Evolutionary conservation across 2,329 filamentous ascomycete genomes (phyloP).

Genomic region (Fusarium paranaense): DNA sequence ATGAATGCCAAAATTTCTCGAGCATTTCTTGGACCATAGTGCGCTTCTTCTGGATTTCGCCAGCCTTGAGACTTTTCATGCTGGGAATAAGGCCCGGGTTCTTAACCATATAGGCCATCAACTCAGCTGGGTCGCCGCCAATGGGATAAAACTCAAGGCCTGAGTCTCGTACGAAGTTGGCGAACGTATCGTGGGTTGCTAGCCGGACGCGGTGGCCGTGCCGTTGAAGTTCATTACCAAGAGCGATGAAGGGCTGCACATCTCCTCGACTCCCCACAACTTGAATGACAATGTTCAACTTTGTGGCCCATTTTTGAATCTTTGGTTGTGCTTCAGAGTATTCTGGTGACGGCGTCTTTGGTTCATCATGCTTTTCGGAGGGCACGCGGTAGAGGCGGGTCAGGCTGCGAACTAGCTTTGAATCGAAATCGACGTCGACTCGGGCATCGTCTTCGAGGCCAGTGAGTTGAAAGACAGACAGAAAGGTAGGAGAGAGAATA

Average conservation of each 20-base stretch:
- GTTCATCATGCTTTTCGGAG: neutral
- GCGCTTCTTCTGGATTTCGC: constrained; percentile 45
- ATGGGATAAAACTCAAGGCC: constrained; percentile 66
- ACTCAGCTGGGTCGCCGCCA: constrained; percentile 59
- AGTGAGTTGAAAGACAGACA: rapidly evolving
- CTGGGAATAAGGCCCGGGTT: constrained; percentile 47
- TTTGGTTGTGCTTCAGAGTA: neutral
- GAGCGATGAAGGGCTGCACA: constrained; percentile 80
- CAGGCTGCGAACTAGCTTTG: constrained; percentile 24
- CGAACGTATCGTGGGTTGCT: constrained; percentile 71
- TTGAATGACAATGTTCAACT: constrained; percentile 80
- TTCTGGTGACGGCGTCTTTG: neutral
- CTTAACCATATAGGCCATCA: constrained; percentile 46
- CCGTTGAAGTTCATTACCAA: constrained; percentile 76
- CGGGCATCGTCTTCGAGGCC: constrained; percentile 13
- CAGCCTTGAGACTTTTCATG: constrained; percentile 41
- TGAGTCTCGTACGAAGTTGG: constrained; percentile 59
- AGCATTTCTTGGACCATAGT: constrained; percentile 48
- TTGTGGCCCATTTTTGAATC: neutral
- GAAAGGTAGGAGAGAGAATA: neutral
- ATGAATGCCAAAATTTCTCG: constrained; percentile 46
- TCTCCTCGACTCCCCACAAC: constrained; percentile 83
- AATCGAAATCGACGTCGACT: constrained; percentile 23
- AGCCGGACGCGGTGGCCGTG: constrained; percentile 80
- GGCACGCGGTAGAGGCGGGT: constrained; percentile 17